Base-by-base conservation (phyloP, 2,329 filamentous ascomycete species). In the Fusarium pseudoanthophilum region DNA sequence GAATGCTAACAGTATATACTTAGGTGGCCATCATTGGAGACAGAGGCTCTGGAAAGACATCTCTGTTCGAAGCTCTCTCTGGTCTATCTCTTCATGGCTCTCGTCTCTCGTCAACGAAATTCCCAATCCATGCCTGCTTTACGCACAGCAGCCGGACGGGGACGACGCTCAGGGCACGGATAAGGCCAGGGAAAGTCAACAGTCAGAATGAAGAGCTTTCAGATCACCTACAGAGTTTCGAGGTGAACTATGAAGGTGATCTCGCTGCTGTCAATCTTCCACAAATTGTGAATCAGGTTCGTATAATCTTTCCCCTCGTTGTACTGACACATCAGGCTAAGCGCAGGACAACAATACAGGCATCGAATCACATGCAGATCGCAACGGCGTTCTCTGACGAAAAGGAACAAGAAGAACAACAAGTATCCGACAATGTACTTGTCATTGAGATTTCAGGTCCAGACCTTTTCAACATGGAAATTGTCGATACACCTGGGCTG, bases 311-410 rank as follows among this genome's bases (percentile, higher is more conserved):
- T 4, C 2, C 9, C 3, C 10, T 3, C 1, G 3, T 21, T 28
- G 1, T 4, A 0, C 0, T 53, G 18, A 26, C 4, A 13, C 0
- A 9, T 13, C 4, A 2, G 0, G 2, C 49, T 55, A 16, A 55
- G 7, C 0, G 0, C 5, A 1, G 14, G 13, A 16, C 6, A 21
- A 21, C 6, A 7, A 36, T 21, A 18, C 4, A 55, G 51, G 51
- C 51, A n/a, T 40, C 14, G 5, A 28, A 40, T 28, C 51, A 55
- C 7, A 40, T 55, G 34, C 51, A 39, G 10, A 5, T 55, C 2
- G 51, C 51, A 11, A 55, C 51, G 0, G 51, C 51, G 1, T 55
- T 55, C 34, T 55, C 34, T 1, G 34, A 55, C 5, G 51, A 40
- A 13, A 55, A 55, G 14, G 51, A 55, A 39, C 24, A 53, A 14